A percentile compares a stretch with the other conserved stretches of the same genome.
These are phyloP conservation scores for Trichoderma brevicompactum DNA, from an alignment of 2,329 filamentous ascomycete species.

Conservation along the genomic window DNA sequence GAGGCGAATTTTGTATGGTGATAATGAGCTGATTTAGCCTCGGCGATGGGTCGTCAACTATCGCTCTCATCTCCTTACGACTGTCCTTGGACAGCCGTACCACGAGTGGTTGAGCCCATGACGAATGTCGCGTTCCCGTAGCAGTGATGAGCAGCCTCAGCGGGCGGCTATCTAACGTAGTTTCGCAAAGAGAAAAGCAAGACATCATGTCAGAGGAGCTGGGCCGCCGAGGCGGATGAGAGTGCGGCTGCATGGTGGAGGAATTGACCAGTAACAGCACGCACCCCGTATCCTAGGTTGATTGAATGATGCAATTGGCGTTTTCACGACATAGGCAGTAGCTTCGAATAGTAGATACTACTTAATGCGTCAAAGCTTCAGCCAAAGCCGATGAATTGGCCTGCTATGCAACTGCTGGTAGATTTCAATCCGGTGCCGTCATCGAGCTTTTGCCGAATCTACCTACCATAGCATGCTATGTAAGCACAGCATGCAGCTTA, in stretches of 20 bases:
- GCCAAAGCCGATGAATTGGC: neutral
- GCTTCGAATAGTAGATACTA: neutral
- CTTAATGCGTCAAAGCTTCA: neutral
- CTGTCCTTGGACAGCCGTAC: constrained; percentile 68
- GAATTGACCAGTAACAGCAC: neutral
- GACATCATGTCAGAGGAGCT: constrained; percentile 41
- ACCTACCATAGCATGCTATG: constrained; percentile 2
- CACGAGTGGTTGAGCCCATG: constrained; percentile 68
- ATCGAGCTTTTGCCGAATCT: neutral
- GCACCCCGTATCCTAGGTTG: neutral
- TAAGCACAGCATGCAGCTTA: neutral
- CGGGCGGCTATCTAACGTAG: constrained; percentile 48
- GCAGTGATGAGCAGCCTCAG: constrained; percentile 67
- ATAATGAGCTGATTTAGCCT: constrained; percentile 66
- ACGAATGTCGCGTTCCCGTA: constrained; percentile 66
- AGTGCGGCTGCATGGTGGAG: constrained; percentile 43
- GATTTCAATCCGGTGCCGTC: neutral
- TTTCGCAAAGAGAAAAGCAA: constrained; percentile 46
- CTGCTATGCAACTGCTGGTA: neutral
- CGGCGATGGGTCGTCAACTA: constrained; percentile 68
- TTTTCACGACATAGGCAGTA: neutral
- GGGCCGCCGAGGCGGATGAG: constrained; percentile 39
- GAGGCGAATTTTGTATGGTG: constrained; percentile 59
- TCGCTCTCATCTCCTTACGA: constrained; percentile 63
- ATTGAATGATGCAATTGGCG: neutral